phyloP scores from a whole-genome alignment of 2,329 filamentous ascomycete genomes.

The Scytalidium lignicola region DNA sequence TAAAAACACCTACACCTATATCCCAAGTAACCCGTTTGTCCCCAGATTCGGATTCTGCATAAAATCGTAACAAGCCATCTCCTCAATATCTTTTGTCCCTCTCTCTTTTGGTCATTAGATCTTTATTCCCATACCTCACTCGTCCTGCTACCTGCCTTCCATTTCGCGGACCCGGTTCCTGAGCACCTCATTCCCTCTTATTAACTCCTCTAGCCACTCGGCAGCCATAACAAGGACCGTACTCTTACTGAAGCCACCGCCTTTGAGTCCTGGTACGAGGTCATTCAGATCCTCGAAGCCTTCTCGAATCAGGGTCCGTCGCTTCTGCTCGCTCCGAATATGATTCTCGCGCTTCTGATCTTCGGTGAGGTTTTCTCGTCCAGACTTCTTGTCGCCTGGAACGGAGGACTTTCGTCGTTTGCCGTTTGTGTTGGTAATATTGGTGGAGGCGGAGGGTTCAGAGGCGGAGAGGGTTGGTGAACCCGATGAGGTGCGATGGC shows the following conservation, averaged over 20 bases:
- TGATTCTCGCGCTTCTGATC: slow-evolving; percentile 82
- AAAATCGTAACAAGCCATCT: no score
- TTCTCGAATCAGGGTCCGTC: slow-evolving; percentile 71
- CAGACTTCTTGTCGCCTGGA: slow-evolving; percentile 33
- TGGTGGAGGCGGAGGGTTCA: slow-evolving; percentile 17
- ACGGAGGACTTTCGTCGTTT: slow-evolving; percentile 47
- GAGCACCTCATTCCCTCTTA: slow-evolving; percentile 62
- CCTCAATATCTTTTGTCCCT: no score
- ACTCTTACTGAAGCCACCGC: slow-evolving; percentile 78
- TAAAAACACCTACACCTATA: background rate
- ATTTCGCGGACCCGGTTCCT: slow-evolving; percentile 46
- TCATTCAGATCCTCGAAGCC: slow-evolving; percentile 77
- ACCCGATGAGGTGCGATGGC: slow-evolving; percentile 22
- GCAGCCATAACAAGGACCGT: slow-evolving; percentile 70
- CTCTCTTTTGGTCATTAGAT: background rate
- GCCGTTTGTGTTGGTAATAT: slow-evolving; percentile 14
- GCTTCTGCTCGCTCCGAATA: slow-evolving; percentile 82
- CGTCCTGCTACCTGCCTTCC: slow-evolving; percentile 20
- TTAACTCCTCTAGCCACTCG: slow-evolving; percentile 70
- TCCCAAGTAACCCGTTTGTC: background rate
- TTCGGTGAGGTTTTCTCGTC: slow-evolving; percentile 63
- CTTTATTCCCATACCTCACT: background rate
- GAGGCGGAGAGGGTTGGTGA: slow-evolving; percentile 9
- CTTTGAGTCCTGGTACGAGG: slow-evolving; percentile 69
- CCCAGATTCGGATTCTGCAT: background rate